phyloP scores from a whole-genome alignment of 2,329 filamentous ascomycete species.

The Penicillium sp. region DNA sequence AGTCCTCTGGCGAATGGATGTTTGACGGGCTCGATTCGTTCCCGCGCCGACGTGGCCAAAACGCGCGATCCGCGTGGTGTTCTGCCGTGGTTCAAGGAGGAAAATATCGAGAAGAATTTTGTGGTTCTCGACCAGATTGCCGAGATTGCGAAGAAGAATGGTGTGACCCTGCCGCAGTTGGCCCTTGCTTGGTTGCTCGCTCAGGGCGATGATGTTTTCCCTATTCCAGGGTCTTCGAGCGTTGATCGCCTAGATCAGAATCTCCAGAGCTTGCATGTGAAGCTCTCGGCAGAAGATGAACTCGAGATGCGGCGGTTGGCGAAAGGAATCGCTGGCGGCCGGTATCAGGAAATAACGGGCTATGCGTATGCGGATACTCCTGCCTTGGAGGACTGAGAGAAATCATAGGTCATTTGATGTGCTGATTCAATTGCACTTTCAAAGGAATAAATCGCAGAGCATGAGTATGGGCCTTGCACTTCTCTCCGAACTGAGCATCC shows the following conservation, averaged over 20 bases:
- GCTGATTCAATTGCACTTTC: neutral
- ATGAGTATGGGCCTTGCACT: neutral
- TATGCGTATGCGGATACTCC: neutral
- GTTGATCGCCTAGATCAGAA: neutral
- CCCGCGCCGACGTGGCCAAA: neutral
- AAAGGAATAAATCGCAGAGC: neutral
- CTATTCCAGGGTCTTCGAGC: neutral
- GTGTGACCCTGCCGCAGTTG: neutral
- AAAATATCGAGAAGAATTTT: neutral
- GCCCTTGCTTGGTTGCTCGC: neutral
- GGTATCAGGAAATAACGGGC: neutral
- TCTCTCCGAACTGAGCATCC: neutral
- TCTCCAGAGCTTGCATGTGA: neutral
- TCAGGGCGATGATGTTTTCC: neutral
- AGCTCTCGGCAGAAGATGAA: neutral
- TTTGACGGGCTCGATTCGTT: neutral
- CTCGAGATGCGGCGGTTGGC: neutral
- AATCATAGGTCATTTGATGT: neutral
- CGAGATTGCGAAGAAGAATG: neutral
- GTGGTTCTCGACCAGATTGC: neutral
- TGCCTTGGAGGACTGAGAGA: neutral
- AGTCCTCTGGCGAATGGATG: slow-evolving; percentile 30
- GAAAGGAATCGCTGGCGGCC: neutral
- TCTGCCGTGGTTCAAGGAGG: neutral
- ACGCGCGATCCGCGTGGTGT: neutral